Base-by-base conservation (phyloP, 768 basidiomycete genomes). In the Psilocybe subaeruginosa region DNA sequence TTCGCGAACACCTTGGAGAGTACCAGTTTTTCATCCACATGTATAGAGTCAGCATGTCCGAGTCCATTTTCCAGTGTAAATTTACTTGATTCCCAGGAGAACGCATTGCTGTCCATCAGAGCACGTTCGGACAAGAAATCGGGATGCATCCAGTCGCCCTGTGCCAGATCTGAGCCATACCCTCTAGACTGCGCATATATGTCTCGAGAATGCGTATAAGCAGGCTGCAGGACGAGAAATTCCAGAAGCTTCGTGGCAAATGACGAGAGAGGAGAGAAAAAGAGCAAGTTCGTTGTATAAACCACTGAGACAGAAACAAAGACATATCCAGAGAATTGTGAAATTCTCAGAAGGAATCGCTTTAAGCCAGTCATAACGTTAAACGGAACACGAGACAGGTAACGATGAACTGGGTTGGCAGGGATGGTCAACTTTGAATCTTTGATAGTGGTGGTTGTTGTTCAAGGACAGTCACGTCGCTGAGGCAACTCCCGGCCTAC, bases 1-100 rank as follows among this genome's bases (percentile, higher is more conserved):
- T 79, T 79, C 3, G 89, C 76, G 66, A 92, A 91, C 3, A 86
- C 85, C 66, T 91, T 91, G 17, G 88, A 87, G 9, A 92, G 75
- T 56, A 90, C 80, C 19, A 85, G 72, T 9, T 78, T 78, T 69
- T 85, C 82, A 52, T 77, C 75, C 58, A 85, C 74, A 8, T 72
- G 39, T 31, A 77, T 67, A 14, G 76, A 72, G 17, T 72, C 66
- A 11, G 61, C 37, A 49, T 75, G 72, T 31, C 77, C 75, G 5
- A 78, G 72, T 8, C 74, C 75, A 59, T 75, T 64, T 14, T 74
- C 61, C 39, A 78, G 69, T 0, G 73, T 72, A 60, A 75, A 67
- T 41, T 72, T 67, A 33, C 73, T 76, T 8, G 78, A 78, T 8
- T 64, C 60, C 76, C 76, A 78, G 58, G 69, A 66, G 47, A 76